Evolutionary conservation across 139 green algal genomes (phyloP).

Genomic region (Pleodorina starrii): DNA sequence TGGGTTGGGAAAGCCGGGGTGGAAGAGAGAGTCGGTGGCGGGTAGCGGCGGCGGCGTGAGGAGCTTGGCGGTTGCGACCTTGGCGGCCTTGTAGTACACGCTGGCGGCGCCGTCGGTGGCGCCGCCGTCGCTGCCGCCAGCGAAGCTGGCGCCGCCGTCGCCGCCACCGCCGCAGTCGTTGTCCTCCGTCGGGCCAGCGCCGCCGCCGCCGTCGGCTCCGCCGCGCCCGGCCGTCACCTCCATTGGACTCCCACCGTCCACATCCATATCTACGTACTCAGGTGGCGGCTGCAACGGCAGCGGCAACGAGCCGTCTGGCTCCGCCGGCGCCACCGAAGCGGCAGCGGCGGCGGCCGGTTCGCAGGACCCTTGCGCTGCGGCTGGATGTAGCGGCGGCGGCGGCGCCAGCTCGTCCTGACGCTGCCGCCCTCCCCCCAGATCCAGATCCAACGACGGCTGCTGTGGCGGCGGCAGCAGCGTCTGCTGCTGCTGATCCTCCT

Average conservation of each 20-base stretch:
- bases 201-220: not conserved
- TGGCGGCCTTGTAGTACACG: constrained; percentile 42
- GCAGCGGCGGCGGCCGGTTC: no score
- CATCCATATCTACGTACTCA: no score
- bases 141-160: not conserved
- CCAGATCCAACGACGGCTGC: not conserved
- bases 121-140: not conserved
- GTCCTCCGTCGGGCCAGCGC: not conserved
- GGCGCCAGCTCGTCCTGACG: no score
- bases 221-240: no score
- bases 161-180: not conserved
- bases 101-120: constrained; percentile 18
- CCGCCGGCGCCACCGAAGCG: no score
- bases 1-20: not conserved
- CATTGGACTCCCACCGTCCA: no score
- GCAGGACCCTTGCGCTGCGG: no score
- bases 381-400: no score
- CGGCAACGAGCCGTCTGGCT: not conserved
- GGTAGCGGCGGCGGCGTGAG: not conserved
- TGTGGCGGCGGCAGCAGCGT: not conserved
- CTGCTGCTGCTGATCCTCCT: not conserved
- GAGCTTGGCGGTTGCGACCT: not conserved
- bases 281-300: not conserved
- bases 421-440: no score
- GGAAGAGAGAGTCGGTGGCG: not conserved